phyloP scores from a whole-genome alignment of 2,329 filamentous ascomycete genomes.

The Pyrenochaeta sp. region DNA sequence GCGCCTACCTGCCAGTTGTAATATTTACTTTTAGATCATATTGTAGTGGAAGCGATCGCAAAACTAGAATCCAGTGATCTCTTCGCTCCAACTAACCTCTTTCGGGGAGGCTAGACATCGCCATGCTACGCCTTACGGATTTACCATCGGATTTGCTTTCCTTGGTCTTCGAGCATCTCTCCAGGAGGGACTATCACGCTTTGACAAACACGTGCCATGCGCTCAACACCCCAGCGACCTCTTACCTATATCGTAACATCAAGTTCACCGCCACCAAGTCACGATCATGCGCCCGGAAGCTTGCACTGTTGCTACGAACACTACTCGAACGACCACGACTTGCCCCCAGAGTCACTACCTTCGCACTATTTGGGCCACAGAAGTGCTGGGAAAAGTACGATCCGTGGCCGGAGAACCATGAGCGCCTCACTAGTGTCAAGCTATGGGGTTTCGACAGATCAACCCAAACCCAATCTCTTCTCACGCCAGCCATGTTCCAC shows the following conservation, averaged over 20 bases:
- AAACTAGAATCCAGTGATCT: background rate
- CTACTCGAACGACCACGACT: constrained; percentile 29
- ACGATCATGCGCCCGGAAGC: constrained; percentile 25
- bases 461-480: constrained; percentile 22
- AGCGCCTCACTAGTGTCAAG: constrained; percentile 13
- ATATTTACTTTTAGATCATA: background rate
- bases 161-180: constrained; percentile 24
- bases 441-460: constrained; percentile 34
- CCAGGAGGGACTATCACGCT: constrained; percentile 18
- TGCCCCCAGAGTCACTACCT: constrained; percentile 18
- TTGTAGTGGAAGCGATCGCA: background rate
- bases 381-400: constrained; percentile 31
- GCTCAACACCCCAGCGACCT: constrained; percentile 19
- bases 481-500: constrained; percentile 32
- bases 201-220: constrained; percentile 23
- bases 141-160: constrained; percentile 24
- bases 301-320: constrained; percentile 32
- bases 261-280: constrained; percentile 28
- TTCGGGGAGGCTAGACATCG: background rate
- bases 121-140: constrained; percentile 27
- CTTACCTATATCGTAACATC: constrained; percentile 31
- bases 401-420: constrained; percentile 22
- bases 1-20: background rate
- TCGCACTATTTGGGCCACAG: constrained; percentile 25
- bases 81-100: background rate